Base-by-base conservation (phyloP, 768 basidiomycete species). In the Coprinellus aureogranulatus region DNA sequence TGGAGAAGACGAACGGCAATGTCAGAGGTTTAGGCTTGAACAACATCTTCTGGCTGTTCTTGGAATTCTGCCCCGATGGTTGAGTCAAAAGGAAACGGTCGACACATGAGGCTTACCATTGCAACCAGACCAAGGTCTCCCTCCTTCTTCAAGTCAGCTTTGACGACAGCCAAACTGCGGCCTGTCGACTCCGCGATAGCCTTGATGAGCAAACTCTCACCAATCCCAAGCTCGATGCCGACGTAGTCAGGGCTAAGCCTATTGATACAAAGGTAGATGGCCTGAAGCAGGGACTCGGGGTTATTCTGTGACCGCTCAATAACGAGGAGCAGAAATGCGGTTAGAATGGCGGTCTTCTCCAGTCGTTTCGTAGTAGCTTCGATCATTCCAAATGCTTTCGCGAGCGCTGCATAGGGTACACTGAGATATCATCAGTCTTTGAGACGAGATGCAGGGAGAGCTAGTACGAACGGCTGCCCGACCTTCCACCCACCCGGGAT, bases 51-150 rank as follows among this genome's bases (percentile, higher is more conserved):
- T 98, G 96, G 60, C 81, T 88, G 64, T 90, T 92, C 75, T 95
- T 92, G 18, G 95, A 98, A 65, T 87, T 93, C 94, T 98, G 62
- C 2, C 31, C 37, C 44, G 12, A 9, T 14, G 44, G 31, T 47
- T 52, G 16, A 12, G 25, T 40, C 37, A 12, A 39, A 51, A 11
- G 55, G 57, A 39, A 53, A 52, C 56, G 6, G 27, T 22, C 28
- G 14, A 45, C 14, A 48, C 45, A 54, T 23, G 20, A 57, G 16
- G 61, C 81, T 63, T 55, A 88, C 95, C 90, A 90, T 94, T n/a
- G 97, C 97, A 1, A 99, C 96, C 27, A 95, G 78, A 8, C 97
- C 97, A 6, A 99, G 77, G 68, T 99, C 97, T 37, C 97, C 97
- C 67, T 94, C 93, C 68, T 86, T 91, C 81, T 94, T 93, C 60